These are phyloP conservation scores for Plasmodium billcollinsi DNA, from an alignment of 169 alveolate species.

Conservation along the genomic window DNA sequence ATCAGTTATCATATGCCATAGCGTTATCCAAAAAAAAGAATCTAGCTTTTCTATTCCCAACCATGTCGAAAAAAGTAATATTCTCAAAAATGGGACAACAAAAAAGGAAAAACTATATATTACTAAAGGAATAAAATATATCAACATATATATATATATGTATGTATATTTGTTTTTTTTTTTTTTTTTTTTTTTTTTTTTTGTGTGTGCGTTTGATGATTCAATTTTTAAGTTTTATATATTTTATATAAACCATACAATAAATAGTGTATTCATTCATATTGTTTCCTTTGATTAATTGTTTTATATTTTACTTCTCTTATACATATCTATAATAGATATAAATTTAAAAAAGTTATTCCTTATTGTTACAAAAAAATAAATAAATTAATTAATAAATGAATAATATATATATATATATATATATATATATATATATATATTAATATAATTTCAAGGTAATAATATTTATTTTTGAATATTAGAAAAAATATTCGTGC, in stretches of 20 bases:
- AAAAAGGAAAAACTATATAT: slow-evolving; percentile 54
- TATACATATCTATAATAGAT: too few relatives aligned
- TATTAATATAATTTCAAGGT: background rate
- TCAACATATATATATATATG: too few relatives aligned
- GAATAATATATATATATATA: background rate
- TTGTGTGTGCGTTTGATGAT: too few relatives aligned
- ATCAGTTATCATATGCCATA: slow-evolving; percentile 40
- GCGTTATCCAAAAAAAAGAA: slow-evolving; percentile 31
- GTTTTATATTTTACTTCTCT: too few relatives aligned
- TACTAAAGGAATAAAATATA: slow-evolving; percentile 21
- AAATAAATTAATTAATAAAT: too few relatives aligned
- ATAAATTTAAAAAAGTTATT: too few relatives aligned
- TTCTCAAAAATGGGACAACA: slow-evolving; percentile 74
- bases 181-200: too few relatives aligned
- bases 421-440: background rate
- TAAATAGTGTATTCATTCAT: too few relatives aligned
- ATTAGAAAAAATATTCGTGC: slow-evolving; percentile 63
- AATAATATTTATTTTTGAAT: background rate
- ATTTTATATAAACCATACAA: background rate
- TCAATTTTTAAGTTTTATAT: background rate
- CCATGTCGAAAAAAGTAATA: slow-evolving; percentile 45
- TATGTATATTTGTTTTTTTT: too few relatives aligned
- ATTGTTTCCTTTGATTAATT: too few relatives aligned
- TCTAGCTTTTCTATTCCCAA: slow-evolving; percentile 58
- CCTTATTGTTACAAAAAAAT: too few relatives aligned